Percentiles rank a stretch among this genome's conserved stretches.
These are phyloP conservation scores for Tritrichomonas foetus DNA, from an alignment of 208 protist genomes.

Conservation along the genomic window DNA sequence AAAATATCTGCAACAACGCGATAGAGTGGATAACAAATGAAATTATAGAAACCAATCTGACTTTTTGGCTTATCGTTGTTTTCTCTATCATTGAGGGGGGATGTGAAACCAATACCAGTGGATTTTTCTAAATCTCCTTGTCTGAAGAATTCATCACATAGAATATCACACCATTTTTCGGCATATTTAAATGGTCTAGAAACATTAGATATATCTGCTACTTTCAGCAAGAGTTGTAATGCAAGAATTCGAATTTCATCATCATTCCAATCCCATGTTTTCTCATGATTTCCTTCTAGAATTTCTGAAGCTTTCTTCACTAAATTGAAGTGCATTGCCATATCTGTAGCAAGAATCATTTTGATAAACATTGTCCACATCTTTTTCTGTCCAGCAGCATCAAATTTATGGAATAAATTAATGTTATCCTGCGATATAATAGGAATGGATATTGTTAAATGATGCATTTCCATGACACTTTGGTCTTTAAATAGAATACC, in stretches of 20 bases:
- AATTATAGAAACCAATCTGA: constrained; percentile 6
- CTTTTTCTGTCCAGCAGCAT: constrained; percentile 45
- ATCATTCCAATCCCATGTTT: not conserved
- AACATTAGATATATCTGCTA: not conserved
- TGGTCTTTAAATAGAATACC: too few relatives aligned
- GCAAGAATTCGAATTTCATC: not conserved
- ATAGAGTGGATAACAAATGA: not conserved
- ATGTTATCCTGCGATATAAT: constrained; percentile 43
- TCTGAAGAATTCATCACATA: not conserved
- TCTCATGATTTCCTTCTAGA: not conserved
- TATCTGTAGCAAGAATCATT: constrained; percentile 60
- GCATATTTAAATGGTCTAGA: not conserved
- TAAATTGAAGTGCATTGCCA: constrained; percentile 55
- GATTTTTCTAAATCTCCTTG: not conserved
- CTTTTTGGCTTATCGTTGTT: not conserved
- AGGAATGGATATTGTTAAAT: constrained; percentile 50
- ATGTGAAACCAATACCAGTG: not conserved
- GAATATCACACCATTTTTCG: not conserved
- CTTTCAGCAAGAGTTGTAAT: not conserved
- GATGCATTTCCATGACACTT: constrained; percentile 65
- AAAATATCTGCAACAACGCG: not conserved
- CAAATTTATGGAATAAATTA: constrained; percentile 50
- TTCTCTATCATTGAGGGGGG: not conserved
- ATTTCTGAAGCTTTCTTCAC: not conserved
- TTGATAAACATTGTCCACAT: constrained; percentile 52